These are phyloP conservation scores for Hordeum marinum DNA, from an alignment of 176 grass and related monocot species.

Conservation along the genomic window DNA sequence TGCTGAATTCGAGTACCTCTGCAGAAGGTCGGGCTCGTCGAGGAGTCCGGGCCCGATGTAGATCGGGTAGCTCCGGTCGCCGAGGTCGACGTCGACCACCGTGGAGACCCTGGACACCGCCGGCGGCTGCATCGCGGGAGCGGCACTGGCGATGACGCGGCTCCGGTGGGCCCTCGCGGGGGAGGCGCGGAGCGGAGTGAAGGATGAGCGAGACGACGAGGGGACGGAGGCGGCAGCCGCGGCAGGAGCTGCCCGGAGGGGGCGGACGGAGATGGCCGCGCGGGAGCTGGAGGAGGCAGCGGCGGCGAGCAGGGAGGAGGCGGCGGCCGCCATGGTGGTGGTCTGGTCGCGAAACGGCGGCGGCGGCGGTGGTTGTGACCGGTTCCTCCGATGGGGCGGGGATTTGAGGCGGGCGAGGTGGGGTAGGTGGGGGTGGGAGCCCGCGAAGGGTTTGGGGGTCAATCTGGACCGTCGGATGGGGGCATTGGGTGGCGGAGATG, in stretches of 20 bases:
- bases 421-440: conserved; percentile 33
- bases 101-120: conserved; percentile 64
- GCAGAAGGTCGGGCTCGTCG: conserved; percentile 73
- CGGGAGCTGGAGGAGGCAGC: conserved; percentile 17
- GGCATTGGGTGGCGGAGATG: neutral
- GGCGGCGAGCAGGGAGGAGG: conserved; percentile 25
- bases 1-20: conserved; percentile 50
- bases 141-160: conserved; percentile 35
- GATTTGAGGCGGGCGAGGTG: conserved; percentile 42
- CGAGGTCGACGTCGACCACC: conserved; percentile 85
- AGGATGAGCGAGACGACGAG: conserved; percentile 7
- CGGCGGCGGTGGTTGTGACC: neutral
- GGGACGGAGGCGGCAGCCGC: conserved; percentile 14
- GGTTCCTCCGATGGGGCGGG: neutral
- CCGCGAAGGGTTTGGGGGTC: neutral
- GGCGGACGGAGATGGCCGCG: conserved; percentile 11
- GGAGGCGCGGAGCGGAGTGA: conserved; percentile 2
- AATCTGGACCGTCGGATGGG: neutral
- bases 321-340: conserved; percentile 25
- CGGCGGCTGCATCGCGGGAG: conserved; percentile 51
- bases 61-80: conserved; percentile 94
- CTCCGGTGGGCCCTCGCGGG: conserved; percentile 1
- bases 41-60: conserved; percentile 83
- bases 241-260: neutral
- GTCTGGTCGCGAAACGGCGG: neutral